phyloP scores from a whole-genome alignment of 1,284 basidiomycete genomes.

The Sporisorium exsertum region DNA sequence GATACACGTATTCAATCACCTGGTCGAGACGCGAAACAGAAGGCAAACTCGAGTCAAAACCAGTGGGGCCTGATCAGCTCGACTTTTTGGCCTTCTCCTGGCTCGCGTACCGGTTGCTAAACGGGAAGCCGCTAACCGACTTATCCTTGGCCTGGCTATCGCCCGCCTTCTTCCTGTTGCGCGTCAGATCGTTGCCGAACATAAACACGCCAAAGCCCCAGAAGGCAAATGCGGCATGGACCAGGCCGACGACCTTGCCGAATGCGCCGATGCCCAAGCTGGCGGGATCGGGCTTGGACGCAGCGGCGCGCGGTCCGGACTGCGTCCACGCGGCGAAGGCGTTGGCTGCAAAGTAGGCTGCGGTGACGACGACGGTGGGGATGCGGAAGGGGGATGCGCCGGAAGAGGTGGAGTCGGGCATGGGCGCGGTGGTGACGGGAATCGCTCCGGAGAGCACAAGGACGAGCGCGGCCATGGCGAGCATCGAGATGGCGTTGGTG shows the following conservation, averaged over 20 bases:
- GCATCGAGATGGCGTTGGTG: slow-evolving; percentile 44
- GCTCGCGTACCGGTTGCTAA: slow-evolving; percentile 48
- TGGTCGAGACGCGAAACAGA: not conserved
- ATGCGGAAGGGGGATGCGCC: slow-evolving; percentile 44
- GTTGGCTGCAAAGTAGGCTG: slow-evolving; percentile 41
- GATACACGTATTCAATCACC: not conserved
- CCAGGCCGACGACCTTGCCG: slow-evolving; percentile 34
- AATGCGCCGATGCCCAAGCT: slow-evolving; percentile 44
- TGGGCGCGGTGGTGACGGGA: slow-evolving; percentile 41
- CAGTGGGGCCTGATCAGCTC: no score
- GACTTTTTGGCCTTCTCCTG: slow-evolving; percentile 47
- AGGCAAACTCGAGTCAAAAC: no score
- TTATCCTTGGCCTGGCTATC: slow-evolving; percentile 69
- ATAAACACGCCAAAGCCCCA: slow-evolving; percentile 51
- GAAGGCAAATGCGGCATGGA: slow-evolving; percentile 36
- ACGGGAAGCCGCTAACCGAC: slow-evolving; percentile 37
- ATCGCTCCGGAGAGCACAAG: slow-evolving; percentile 47
- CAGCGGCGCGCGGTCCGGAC: slow-evolving; percentile 13
- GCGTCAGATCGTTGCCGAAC: slow-evolving; percentile 48
- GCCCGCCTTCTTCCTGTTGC: slow-evolving; percentile 49
- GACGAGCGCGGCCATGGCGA: slow-evolving; percentile 34
- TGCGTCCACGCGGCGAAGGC: slow-evolving; percentile 35
- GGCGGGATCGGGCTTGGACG: slow-evolving; percentile 10
- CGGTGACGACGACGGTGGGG: slow-evolving; percentile 43
- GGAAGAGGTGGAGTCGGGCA: slow-evolving; percentile 30